A percentile compares a stretch with the other conserved stretches of the same genome.
Conservation (phyloP, 345 rosid species). For the Populus nigra region DNA sequence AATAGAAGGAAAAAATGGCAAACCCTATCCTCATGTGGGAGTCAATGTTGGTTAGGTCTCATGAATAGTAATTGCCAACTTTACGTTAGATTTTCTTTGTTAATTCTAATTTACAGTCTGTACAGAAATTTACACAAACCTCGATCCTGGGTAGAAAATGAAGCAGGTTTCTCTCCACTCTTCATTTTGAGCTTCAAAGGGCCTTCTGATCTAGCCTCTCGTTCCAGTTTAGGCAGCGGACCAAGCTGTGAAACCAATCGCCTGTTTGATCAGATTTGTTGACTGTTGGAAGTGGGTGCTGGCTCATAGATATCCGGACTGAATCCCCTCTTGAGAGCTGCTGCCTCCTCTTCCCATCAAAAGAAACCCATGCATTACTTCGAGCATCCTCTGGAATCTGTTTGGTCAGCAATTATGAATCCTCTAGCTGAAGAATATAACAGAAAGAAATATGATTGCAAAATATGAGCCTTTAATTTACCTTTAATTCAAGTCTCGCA, state of each 20-base stretch:
- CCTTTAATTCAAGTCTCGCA: slow-evolving; percentile 91
- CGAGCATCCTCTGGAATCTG: slow-evolving; percentile 94
- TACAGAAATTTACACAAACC: slow-evolving; percentile 41
- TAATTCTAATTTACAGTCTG: slow-evolving; percentile 26
- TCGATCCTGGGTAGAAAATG: slow-evolving; percentile 13
- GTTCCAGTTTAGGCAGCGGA: slow-evolving; percentile 96
- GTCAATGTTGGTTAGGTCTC: slow-evolving; percentile 6
- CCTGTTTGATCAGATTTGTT: slow-evolving; percentile 94
- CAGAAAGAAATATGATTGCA: not conserved
- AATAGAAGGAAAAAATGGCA: not conserved
- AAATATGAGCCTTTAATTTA: slow-evolving; percentile 14
- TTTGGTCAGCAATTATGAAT: not conserved
- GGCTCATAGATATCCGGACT: slow-evolving; percentile 82
- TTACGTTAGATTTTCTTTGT: slow-evolving; percentile 5
- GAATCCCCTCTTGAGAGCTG: slow-evolving; percentile 96
- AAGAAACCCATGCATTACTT: slow-evolving; percentile 99
- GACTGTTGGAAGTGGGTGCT: slow-evolving; percentile 94
- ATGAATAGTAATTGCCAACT: slow-evolving; percentile 2
- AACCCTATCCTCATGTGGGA: slow-evolving; percentile 14
- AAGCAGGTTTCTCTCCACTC: slow-evolving; percentile 5
- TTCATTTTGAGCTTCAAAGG: slow-evolving; percentile 33
- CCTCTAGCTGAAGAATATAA: slow-evolving; percentile 3
- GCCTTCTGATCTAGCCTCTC: slow-evolving; percentile 94
- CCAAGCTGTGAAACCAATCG: slow-evolving; percentile 93
- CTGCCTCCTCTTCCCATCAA: slow-evolving; percentile 96